Evolutionary conservation across 1,284 basidiomycete genomes (phyloP).

Genomic region (Rhodotorula sp.): DNA sequence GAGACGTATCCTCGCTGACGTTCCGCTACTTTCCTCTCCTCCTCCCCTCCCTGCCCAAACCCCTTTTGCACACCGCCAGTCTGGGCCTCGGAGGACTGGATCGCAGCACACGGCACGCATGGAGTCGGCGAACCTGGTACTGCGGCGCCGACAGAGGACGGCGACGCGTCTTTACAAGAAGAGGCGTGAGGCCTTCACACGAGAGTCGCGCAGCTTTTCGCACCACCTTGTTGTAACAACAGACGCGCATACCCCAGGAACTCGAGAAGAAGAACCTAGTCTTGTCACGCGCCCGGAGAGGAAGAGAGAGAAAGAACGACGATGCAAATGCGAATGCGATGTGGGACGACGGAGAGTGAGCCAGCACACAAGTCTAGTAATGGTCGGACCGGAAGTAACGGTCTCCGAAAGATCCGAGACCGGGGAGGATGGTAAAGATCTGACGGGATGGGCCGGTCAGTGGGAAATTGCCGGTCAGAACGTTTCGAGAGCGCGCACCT

Average conservation of each 20-base stretch:
- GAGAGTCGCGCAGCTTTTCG: too few relatives aligned
- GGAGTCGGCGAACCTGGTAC: slow-evolving; percentile 5
- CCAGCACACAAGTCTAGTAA: neutral
- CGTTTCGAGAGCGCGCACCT: slow-evolving; percentile 6
- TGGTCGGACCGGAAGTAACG: slow-evolving; percentile 37
- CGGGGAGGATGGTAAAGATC: slow-evolving; percentile 41
- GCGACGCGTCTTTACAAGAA: neutral
- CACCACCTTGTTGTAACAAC: too few relatives aligned
- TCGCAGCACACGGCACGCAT: slow-evolving; percentile 37
- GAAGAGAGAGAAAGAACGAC: neutral
- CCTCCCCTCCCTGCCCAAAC: neutral
- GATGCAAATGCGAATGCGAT: slow-evolving; percentile 1
- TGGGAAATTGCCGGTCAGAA: neutral
- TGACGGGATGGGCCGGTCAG: neutral
- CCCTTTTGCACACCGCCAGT: slow-evolving; percentile 21
- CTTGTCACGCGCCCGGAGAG: neutral
- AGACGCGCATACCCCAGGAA: too few relatives aligned
- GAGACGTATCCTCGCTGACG: neutral
- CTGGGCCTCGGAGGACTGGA: slow-evolving; percentile 44
- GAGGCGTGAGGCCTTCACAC: neutral
- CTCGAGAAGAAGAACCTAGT: too few relatives aligned
- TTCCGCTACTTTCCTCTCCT: neutral
- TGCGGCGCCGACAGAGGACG: neutral
- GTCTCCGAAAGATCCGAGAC: slow-evolving; percentile 36
- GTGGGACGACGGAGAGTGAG: neutral